Evolutionary conservation across 2,329 filamentous ascomycete genomes (phyloP).

Genomic region (Macrophomina pseudophaseolina): DNA sequence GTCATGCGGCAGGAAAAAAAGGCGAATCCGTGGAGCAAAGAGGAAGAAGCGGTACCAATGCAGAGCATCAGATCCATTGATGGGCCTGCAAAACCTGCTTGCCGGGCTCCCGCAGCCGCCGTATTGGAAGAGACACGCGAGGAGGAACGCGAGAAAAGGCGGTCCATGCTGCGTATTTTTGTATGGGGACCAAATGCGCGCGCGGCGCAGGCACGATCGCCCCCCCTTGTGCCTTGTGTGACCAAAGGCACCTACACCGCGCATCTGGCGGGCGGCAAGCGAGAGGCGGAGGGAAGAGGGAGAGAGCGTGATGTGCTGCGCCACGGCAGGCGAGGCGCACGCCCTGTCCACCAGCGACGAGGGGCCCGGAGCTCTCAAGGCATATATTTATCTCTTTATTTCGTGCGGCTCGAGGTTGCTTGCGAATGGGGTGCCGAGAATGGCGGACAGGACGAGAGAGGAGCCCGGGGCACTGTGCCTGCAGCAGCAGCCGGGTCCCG

Average conservation of each 20-base stretch:
- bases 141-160: neutral
- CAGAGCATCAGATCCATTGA: slow-evolving; percentile 1
- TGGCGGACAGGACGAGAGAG: neutral
- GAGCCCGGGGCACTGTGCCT: neutral
- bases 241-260: slow-evolving; percentile 1
- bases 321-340: slow-evolving; percentile 6
- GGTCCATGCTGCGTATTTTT: neutral
- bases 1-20: slow-evolving; percentile 22
- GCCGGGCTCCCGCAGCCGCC: slow-evolving; percentile 10
- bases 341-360: neutral
- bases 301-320: neutral
- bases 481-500: no score
- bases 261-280: slow-evolving; percentile 7
- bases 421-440: neutral
- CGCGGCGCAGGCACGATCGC: slow-evolving; percentile 19
- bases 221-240: neutral
- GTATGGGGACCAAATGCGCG: neutral
- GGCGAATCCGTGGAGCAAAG: neutral
- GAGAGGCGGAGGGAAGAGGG: neutral
- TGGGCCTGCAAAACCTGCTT: neutral
- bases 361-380: neutral
- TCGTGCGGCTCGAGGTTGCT: neutral
- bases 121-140: slow-evolving; percentile 1
- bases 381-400: slow-evolving; percentile 2
- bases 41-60: neutral